Evolutionary conservation across 2,329 filamentous ascomycete species (phyloP).

Genomic region (Colletotrichum sp.): DNA sequence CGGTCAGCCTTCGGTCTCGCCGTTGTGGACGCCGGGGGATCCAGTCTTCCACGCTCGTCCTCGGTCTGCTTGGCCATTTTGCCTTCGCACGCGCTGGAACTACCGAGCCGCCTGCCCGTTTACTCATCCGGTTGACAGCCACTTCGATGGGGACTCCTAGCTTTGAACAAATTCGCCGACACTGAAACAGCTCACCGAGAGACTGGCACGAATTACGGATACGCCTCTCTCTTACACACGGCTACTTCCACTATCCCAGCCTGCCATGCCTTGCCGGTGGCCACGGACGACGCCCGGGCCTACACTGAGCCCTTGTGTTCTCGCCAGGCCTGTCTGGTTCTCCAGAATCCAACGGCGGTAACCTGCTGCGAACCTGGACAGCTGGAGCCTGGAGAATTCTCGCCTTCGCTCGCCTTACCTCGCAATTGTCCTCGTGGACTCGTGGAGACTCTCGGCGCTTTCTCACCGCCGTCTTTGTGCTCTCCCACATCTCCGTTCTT

Average conservation of each 20-base stretch:
- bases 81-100: not conserved
- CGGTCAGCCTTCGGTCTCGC: slow-evolving; percentile 17
- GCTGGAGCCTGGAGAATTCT: not conserved
- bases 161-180: slow-evolving; percentile 7
- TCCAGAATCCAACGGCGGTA: not conserved
- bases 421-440: slow-evolving; percentile 18
- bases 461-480: slow-evolving; percentile 21
- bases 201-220: not conserved
- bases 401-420: not conserved
- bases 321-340: not conserved
- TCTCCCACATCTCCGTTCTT: not conserved
- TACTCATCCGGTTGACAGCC: not conserved
- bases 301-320: not conserved
- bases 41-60: not conserved
- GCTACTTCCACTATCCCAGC: slow-evolving; percentile 16
- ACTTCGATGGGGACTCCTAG: not conserved
- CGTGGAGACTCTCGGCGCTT: slow-evolving; percentile 17
- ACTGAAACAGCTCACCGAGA: slow-evolving; percentile 12
- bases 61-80: slow-evolving; percentile 10
- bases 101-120: not conserved
- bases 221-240: not conserved
- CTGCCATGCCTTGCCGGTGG: not conserved
- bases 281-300: slow-evolving; percentile 15
- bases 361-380: slow-evolving; percentile 1
- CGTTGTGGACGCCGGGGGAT: slow-evolving; percentile 3